Base-by-base conservation (phyloP, 805 yeast species). In the Saturnispora hagleri region DNA sequence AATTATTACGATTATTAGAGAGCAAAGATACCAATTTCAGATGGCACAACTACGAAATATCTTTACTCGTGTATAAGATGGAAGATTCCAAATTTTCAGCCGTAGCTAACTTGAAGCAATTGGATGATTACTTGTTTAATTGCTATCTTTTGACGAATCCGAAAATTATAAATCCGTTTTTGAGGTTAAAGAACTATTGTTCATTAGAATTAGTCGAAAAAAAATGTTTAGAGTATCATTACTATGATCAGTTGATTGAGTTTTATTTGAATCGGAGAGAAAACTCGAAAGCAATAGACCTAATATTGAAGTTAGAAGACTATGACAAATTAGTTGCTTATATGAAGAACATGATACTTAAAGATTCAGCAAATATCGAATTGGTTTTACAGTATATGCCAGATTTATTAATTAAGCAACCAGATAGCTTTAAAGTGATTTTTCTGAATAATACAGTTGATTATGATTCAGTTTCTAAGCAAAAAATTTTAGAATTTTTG, bases 111-210 rank as follows among this genome's bases (percentile, higher is more conserved):
- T 62, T 73, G 4, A 61, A 60, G 5, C 53, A 76, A 1, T 77
- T 93, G 2, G 99, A 91, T 61, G 85, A 96, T 0, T 74, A 88
- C 1, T 71, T 93, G 18, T 88, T 91, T 60, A 72, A 79, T 48
- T 79, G 93, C 54, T 91, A 93, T 62, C 71, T 81, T 53, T 62
- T 80, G n/a, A 78, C 79, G 31, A 79, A 80, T 51, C 86, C 87
- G 0, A 76, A 84, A 55, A 72, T 91, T 63, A 76, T 91, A 13
- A 96, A 91, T 0, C 93, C 98, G 0, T 76, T 91, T 20, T 72
- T 91, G 5, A 73, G 98, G 47, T 74, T 89, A 2, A 77, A 79
- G 27, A 93, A 90, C 64, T 71, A 73, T 57, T 89, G 97, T 69
- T 82, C 84, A 58, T 74, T 83, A 4, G 69, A 72, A 1, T 72